Conservation (phyloP, 2,329 filamentous ascomycete genomes). For the Aspergillus pseudotamarii region DNA sequence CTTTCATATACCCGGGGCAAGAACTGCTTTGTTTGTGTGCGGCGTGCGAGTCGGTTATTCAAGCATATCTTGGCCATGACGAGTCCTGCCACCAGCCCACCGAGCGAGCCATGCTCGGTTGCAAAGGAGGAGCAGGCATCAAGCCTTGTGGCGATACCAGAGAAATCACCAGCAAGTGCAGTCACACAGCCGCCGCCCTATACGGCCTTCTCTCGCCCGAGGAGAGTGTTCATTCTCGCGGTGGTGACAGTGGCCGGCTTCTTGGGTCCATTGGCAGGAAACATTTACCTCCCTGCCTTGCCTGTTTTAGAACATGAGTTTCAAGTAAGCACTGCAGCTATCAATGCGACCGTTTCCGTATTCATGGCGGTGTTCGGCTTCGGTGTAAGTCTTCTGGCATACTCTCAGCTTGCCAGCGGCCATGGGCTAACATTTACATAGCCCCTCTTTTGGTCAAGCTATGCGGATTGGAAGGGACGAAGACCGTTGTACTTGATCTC, state of each 20-base stretch:
- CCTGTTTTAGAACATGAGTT: slow-evolving; percentile 44
- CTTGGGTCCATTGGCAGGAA: slow-evolving; percentile 48
- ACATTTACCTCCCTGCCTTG: slow-evolving; percentile 49
- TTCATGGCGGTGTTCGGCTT: slow-evolving; percentile 51
- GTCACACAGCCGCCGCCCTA: slow-evolving; percentile 28
- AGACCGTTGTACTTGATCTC: slow-evolving; percentile 47
- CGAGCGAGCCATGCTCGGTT: background rate
- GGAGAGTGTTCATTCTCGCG: slow-evolving; percentile 41
- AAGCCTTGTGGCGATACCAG: too few relatives aligned
- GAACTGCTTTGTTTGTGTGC: background rate
- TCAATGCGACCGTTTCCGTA: slow-evolving; percentile 50
- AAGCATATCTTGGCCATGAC: background rate
- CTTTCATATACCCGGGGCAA: background rate
- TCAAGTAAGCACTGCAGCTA: slow-evolving; percentile 35
- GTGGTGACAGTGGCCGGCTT: slow-evolving; percentile 47
- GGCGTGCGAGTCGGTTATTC: background rate
- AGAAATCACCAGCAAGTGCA: background rate
- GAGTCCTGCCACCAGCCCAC: background rate
- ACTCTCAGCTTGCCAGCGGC: background rate
- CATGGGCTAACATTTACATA: slow-evolving; percentile 2
- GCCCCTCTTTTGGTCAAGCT: slow-evolving; percentile 47
- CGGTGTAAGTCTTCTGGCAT: slow-evolving; percentile 26
- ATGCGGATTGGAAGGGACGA: slow-evolving; percentile 45
- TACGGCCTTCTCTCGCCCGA: slow-evolving; percentile 41
- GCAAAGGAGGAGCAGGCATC: background rate